phyloP scores from a whole-genome alignment of 2,329 filamentous ascomycete genomes.

The Hypoxylon sp. region DNA sequence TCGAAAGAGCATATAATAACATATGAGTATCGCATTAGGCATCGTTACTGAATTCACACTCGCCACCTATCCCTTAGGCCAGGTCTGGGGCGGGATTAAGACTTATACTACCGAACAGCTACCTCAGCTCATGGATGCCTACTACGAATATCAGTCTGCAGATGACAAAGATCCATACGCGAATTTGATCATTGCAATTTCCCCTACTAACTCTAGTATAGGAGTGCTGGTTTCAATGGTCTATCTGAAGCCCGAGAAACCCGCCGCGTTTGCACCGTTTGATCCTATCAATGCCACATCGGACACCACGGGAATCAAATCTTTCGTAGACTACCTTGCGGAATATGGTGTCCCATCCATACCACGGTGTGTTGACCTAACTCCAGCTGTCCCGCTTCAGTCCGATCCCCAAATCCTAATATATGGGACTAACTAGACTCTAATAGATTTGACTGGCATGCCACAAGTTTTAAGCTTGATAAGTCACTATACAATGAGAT shows the following conservation, averaged over 20 bases:
- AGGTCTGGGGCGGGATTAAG: constrained; percentile 37
- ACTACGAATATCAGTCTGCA: constrained; percentile 18
- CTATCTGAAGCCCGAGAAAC: constrained; percentile 34
- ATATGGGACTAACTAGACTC: constrained; percentile 4
- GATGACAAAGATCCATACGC: constrained; percentile 33
- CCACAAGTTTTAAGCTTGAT: constrained; percentile 21
- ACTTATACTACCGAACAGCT: constrained; percentile 15
- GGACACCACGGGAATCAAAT: constrained; percentile 6
- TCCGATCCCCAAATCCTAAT: no score
- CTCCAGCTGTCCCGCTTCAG: neutral
- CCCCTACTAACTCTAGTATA: constrained; percentile 25
- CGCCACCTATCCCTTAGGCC: constrained; percentile 16
- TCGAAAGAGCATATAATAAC: neutral
- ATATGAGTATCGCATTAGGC: neutral
- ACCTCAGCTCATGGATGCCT: constrained; percentile 17
- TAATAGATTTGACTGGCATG: constrained; percentile 21
- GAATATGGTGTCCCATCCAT: neutral
- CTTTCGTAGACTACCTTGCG: constrained; percentile 15
- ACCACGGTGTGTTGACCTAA: neutral
- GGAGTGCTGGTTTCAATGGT: constrained; percentile 17
- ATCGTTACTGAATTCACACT: constrained; percentile 36
- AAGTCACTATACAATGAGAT: constrained; percentile 19
- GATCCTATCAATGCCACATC: constrained; percentile 15
- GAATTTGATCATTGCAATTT: constrained; percentile 20
- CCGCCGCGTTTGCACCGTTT: constrained; percentile 34